phyloP scores from a whole-genome alignment of 2,329 filamentous ascomycete genomes.

The Sordariomycetes sp. region DNA sequence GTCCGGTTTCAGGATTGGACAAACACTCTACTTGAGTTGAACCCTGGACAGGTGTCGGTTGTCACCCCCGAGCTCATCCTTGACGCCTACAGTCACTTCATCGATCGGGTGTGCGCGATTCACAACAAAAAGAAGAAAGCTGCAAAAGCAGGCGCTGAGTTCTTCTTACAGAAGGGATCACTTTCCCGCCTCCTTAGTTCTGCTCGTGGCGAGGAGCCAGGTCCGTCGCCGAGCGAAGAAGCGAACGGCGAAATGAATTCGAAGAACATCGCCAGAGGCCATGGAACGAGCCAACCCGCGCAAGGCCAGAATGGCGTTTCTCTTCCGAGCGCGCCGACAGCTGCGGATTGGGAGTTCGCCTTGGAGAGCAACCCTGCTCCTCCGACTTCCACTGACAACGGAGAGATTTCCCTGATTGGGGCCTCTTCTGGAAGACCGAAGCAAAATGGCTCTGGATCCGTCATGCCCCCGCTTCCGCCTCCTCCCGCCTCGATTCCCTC shows the following conservation, averaged over 20 bases:
- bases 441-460: neutral
- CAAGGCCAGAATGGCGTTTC: neutral
- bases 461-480: neutral
- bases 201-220: neutral
- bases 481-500: slow-evolving; percentile 11
- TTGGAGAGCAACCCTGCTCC: neutral
- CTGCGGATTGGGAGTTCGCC: neutral
- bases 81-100: slow-evolving; percentile 2
- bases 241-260: neutral
- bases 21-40: neutral
- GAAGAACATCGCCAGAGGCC: neutral
- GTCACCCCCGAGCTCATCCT: neutral
- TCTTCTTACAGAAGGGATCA: neutral
- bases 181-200: neutral
- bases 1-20: slow-evolving; percentile 2
- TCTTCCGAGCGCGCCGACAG: neutral
- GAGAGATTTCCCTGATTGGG: neutral
- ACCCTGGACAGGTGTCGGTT: neutral
- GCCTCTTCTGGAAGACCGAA: neutral
- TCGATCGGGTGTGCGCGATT: slow-evolving; percentile 1
- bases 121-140: slow-evolving; percentile 2
- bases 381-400: neutral
- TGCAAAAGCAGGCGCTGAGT: slow-evolving; percentile 1
- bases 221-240: neutral
- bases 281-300: neutral